Conservation (phyloP, 352 stramenopile species). For the Globisporangium middletonii region DNA sequence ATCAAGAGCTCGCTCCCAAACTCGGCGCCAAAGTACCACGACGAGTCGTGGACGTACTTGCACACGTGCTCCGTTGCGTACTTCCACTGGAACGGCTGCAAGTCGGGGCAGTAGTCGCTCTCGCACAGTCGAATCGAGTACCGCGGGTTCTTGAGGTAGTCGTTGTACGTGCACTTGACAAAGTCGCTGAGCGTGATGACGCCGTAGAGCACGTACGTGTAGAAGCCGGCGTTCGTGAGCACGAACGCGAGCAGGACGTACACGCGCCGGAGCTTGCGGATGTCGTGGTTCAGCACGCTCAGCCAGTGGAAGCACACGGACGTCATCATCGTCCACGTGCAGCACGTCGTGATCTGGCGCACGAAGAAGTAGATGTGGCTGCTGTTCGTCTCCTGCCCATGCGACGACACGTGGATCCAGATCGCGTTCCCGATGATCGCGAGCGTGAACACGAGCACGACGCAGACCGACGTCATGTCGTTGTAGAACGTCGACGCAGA, state of each 20-base stretch:
- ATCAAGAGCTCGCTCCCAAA: conserved; percentile 53
- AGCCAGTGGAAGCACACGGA: conserved; percentile 85
- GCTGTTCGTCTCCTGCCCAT: conserved; percentile 31
- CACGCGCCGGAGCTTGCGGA: conserved; percentile 45
- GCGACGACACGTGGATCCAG: conserved; percentile 71
- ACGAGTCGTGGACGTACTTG: conserved; percentile 56
- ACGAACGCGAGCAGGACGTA: conserved; percentile 58
- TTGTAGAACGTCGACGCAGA: conserved; percentile 76
- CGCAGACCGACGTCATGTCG: conserved; percentile 74
- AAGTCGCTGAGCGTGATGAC: conserved; percentile 71
- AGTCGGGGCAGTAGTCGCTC: conserved; percentile 69
- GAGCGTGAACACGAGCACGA: conserved; percentile 69
- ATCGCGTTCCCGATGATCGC: conserved; percentile 74
- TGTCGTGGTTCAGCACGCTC: conserved; percentile 61
- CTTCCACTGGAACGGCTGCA: conserved; percentile 78
- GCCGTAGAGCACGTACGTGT: conserved; percentile 55
- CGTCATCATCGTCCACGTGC: conserved; percentile 84
- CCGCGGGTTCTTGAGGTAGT: conserved; percentile 82
- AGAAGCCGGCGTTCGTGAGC: conserved; percentile 59
- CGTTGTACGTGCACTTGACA: conserved; percentile 83
- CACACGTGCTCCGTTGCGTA: conserved; percentile 63
- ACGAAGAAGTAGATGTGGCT: conserved; percentile 76
- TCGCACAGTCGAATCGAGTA: conserved; percentile 63
- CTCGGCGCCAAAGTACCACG: conserved; percentile 50
- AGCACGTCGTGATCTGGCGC: conserved; percentile 57